Evolutionary conservation across 148 eudicot species (phyloP), one percentile per base, ranked within the genome.

Genomic region (Diospyros lotus): DNA sequence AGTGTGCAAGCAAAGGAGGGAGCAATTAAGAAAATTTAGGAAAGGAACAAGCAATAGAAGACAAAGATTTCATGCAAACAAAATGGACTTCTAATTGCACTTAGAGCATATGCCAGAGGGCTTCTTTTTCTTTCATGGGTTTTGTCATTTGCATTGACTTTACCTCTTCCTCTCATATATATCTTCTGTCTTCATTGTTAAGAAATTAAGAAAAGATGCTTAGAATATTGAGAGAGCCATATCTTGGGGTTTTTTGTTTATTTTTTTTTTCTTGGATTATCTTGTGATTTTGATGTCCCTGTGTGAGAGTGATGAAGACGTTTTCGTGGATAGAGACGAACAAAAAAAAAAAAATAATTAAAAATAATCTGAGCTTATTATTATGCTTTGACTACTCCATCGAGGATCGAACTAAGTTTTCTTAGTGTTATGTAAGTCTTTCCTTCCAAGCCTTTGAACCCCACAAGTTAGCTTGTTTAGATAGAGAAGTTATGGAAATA

Each of bases 141-240:
- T 43, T 66, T 15, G 41, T 72, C 75, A 59, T 45, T 17, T 44
- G 40, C 75, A 45, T 73, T 73, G 75, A 60, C 64, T 71, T 60
- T 60, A n/a, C 6, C 40, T 28, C 43, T 41, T 53, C 0, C 4
- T 59, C 44, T 17, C 58, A n/a, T 28, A 10, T 53, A 54, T 17
- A 42, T 44, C 75, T 2, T 58, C 4, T 43, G 9, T 11, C 41
- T 71, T 71, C 58, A 63, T 51, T 71, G 64, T 10, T 6, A 17
- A 44, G 54, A 43, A 17, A 56, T 39, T 2, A 9, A 39, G 53
- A 28, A 28, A 0, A 28, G 28, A 28, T 28, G 28, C 28, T 28
- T 28, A 28, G 28, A 28, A 28, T 28, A 28, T 28, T 28, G 28
- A 28, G 28, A 28, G 28, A 28, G 28, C 28, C 28, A 28, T 28